These are phyloP conservation scores for Mycena belliarum DNA, from an alignment of 768 basidiomycete genomes.

Conservation along the genomic window DNA sequence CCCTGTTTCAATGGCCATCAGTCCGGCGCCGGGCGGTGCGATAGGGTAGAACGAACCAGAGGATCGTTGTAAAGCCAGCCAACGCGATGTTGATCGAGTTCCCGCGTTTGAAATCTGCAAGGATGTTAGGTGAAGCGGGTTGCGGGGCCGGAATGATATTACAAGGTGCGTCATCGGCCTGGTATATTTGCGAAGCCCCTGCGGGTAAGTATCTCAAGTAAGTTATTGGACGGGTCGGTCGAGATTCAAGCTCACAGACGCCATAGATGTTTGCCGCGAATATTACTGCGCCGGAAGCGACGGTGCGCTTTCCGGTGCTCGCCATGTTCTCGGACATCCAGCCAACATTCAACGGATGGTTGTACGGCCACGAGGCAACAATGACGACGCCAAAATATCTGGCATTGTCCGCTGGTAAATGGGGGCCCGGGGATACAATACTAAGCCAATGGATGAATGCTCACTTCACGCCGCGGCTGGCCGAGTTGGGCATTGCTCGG, in stretches of 20 bases:
- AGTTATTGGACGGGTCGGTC: not conserved
- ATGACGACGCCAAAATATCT: constrained; percentile 36
- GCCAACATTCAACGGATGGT: constrained; percentile 40
- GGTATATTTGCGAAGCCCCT: constrained; percentile 34
- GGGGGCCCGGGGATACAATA: too few relatives aligned
- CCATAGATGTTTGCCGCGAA: constrained; percentile 35
- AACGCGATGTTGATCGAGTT: constrained; percentile 39
- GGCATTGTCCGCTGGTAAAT: not conserved
- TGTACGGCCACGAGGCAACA: constrained; percentile 39
- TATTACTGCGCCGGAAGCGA: constrained; percentile 38
- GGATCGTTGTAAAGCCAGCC: constrained; percentile 30
- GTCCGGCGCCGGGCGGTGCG: too few relatives aligned
- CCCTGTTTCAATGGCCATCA: not conserved
- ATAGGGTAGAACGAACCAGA: constrained; percentile 26
- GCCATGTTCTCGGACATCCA: constrained; percentile 44
- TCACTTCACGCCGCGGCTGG: constrained; percentile 32
- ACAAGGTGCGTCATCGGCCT: constrained; percentile 39
- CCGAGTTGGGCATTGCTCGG: constrained; percentile 29
- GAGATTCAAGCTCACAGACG: constrained; percentile 19
- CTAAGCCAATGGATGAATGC: not conserved
- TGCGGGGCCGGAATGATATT: not conserved
- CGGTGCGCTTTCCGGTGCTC: constrained; percentile 24
- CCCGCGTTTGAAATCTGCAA: constrained; percentile 35
- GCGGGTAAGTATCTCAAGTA: not conserved
- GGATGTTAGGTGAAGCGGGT: not conserved